These are phyloP conservation scores for Aspergillus calidoustus DNA, from an alignment of 2,329 filamentous ascomycete species.

Conservation along the genomic window DNA sequence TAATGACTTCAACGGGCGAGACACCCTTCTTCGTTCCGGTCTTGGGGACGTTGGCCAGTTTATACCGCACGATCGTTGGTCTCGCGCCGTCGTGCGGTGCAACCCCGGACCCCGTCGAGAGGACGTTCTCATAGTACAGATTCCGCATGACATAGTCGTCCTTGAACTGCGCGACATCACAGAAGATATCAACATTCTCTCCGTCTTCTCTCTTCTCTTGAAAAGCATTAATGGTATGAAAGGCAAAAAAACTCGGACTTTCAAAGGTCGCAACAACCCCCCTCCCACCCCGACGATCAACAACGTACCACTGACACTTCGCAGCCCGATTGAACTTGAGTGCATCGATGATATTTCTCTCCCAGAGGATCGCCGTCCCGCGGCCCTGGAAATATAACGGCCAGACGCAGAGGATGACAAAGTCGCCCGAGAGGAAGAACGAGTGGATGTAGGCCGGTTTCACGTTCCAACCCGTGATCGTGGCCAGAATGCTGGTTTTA, in stretches of 20 bases:
- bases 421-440: slow-evolving; percentile 71
- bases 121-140: slow-evolving; percentile 71
- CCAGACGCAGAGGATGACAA: slow-evolving; percentile 73
- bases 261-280: slow-evolving; percentile 71
- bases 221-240: slow-evolving; percentile 77
- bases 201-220: slow-evolving; percentile 55
- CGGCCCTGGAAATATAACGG: slow-evolving; percentile 62
- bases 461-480: slow-evolving; percentile 50
- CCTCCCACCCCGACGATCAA: slow-evolving; percentile 65
- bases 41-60: slow-evolving; percentile 34
- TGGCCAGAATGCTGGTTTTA: slow-evolving; percentile 70
- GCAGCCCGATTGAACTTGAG: slow-evolving; percentile 62
- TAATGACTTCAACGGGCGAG: slow-evolving; percentile 11
- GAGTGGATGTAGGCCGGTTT: slow-evolving; percentile 76
- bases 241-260: slow-evolving; percentile 72
- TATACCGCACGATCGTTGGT: slow-evolving; percentile 36
- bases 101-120: slow-evolving; percentile 53
- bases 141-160: slow-evolving; percentile 67
- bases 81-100: slow-evolving; percentile 34
- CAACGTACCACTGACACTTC: slow-evolving; percentile 69
- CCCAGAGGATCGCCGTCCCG: slow-evolving; percentile 24
- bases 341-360: slow-evolving; percentile 65
- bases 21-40: not conserved
- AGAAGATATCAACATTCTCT: slow-evolving; percentile 56
- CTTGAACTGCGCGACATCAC: slow-evolving; percentile 68